Evolutionary conservation across 352 stramenopile species (phyloP), one percentile per base, ranked within the genome.

Genomic region (Globisporangium recalcitrans): DNA sequence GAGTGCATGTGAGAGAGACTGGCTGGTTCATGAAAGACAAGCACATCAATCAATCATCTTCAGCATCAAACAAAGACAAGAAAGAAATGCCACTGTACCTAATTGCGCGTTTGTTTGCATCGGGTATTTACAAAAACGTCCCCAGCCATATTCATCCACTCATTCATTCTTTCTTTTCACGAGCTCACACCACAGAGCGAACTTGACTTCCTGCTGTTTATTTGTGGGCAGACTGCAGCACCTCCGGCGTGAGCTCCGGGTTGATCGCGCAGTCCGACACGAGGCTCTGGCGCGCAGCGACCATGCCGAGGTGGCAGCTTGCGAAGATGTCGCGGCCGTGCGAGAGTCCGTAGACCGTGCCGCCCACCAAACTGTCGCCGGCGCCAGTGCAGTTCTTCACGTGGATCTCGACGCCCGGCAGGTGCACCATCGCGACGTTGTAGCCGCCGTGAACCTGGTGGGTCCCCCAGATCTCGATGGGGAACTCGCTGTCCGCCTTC

Each of bases 231-330:
- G 58, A 48, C 10, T 64, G 47, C 26, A 90, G 61, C n/a, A 75
- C 56, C 26, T 73, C 53, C 7, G 72, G 67, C 5, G 69, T 62
- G 29, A 93, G 71, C 4, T 73, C 32, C 0, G 82, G 82, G 58
- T 76, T 87, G 60, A 93, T 91, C 1, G 84, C 80, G 56, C 80
- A 67, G 31, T 87, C 74, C 21, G 78, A 91, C 11, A 74, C 64
- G 36, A 93, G 69, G 34, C 84, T 91, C 63, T 85, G 71, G 36
- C 79, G 77, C 16, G 84, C 84, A 19, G 84, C 84, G 26, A 87
- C 60, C 84, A 93, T 93, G 7, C 84, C 84, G 38, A 91, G 64
- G 36, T 93, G 82, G 58, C 75, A 86, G 58, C 80, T 91, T 53
- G 73, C 65, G 52, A 82, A 79, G 60, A 93, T 74, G 53, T 89